Evolutionary conservation across 352 stramenopile genomes (phyloP), one percentile per base, ranked within the genome.

Genomic region (Pythium brachiatum): DNA sequence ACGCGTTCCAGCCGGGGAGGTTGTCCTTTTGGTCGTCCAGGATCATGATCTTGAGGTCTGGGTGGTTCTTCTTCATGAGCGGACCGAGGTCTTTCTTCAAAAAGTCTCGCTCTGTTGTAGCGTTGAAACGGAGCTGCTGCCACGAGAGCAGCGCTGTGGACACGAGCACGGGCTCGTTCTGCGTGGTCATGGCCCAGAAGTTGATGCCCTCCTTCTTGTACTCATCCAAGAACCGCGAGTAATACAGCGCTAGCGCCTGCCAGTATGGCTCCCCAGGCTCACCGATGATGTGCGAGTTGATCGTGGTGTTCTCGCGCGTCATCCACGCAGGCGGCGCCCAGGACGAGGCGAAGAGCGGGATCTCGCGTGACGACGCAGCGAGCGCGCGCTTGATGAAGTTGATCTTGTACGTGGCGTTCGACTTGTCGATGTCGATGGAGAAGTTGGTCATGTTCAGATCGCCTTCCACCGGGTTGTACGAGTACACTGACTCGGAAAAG

Each of bases 261-360:
- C 87, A 87, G 50, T 92, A 88, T 25, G 73, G 52, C 4, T 79
- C 84, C 8, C 81, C 75, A 0, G 79, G 68, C 38, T 79, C 63
- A 5, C 86, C 84, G 32, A 86, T 70, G 12, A 92, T 55, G n/a
- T 64, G 58, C 20, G 75, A 85, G 44, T 89, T 86, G 53, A 83
- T 73, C 23, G 74, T 85, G 20, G 55, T 64, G 57, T 89, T 89
- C 43, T 83, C 67, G 25, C 71, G 81, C 27, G 91, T 97, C 87
- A 97, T 96, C 88, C 88, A 97, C 2, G 70, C 70, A 0, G 89
- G 90, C 13, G 87, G 86, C 15, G 75, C 87, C 89, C 90, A 97
- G 0, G 86, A 81, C 15, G 81, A 92, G 7, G 74, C 81, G 51
- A 94, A 93, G 2, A 97, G 34, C 29, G 77, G 72, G 4, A 97